Conservation (phyloP, 768 basidiomycete species). For the Auricularia sp. region DNA sequence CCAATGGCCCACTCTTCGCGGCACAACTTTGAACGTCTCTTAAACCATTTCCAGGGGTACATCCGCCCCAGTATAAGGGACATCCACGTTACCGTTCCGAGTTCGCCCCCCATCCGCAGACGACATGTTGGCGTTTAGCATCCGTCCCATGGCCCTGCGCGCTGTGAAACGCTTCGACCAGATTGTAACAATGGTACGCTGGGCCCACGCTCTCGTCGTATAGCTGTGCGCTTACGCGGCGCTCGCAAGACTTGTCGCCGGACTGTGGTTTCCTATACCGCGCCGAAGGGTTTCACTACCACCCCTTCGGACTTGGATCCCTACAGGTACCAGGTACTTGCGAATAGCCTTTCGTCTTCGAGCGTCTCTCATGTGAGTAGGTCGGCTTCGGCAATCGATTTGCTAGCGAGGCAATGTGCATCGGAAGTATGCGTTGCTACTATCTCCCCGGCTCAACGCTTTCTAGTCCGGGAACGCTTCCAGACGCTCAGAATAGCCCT, state of each 20-base stretch:
- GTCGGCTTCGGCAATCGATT: constrained; percentile 14
- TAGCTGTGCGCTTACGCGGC: neutral
- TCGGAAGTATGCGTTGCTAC: neutral
- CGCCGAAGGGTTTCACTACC: constrained; percentile 4
- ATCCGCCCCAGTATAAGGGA: too few relatives aligned
- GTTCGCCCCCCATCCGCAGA: too few relatives aligned
- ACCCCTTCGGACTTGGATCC: constrained; percentile 8
- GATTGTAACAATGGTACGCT: too few relatives aligned
- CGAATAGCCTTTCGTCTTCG: neutral
- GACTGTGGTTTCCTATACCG: neutral
- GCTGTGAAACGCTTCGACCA: too few relatives aligned
- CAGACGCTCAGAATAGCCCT: constrained; percentile 49
- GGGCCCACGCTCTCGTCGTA: neutral
- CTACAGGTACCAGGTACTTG: constrained; percentile 11
- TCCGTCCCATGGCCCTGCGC: too few relatives aligned
- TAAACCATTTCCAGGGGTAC: too few relatives aligned
- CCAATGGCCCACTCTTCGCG: too few relatives aligned
- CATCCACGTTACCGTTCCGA: too few relatives aligned
- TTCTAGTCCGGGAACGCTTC: constrained; percentile 44
- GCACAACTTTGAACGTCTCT: too few relatives aligned
- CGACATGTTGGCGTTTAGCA: too few relatives aligned
- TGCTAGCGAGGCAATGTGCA: constrained; percentile 13
- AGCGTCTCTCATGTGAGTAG: constrained; percentile 2
- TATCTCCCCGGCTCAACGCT: neutral
- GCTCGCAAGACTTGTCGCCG: neutral